Percentiles rank a stretch among this genome's conserved stretches.
phyloP scores from a whole-genome alignment of 2,329 filamentous ascomycete species.

The Celoporthe dispersa region DNA sequence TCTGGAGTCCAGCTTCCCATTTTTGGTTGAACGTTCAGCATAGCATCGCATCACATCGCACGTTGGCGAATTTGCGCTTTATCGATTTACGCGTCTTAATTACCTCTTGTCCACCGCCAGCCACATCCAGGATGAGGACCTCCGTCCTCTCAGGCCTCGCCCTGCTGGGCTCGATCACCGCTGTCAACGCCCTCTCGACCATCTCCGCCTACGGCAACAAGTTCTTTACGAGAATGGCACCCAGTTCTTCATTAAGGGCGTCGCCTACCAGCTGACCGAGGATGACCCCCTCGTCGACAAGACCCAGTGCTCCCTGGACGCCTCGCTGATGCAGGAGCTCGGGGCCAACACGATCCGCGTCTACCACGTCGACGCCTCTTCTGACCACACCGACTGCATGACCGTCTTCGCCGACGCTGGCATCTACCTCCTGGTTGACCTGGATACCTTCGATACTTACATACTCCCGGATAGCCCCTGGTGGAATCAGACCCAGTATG shows the following conservation, averaged over 20 bases:
- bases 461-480: conserved; percentile 63
- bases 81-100: neutral
- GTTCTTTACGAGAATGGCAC: conserved; percentile 79
- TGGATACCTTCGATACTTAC: conserved; percentile 75
- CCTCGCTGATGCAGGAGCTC: conserved; percentile 75
- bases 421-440: conserved; percentile 83
- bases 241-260: conserved; percentile 49
- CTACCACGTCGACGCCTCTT: conserved; percentile 79
- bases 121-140: conserved; percentile 44
- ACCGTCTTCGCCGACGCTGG: conserved; percentile 75
- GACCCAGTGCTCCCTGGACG: conserved; percentile 77
- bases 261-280: conserved; percentile 68
- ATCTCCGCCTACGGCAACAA: conserved; percentile 72
- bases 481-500: conserved; percentile 76
- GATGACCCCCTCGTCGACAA: conserved; percentile 78
- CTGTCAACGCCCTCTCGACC: conserved; percentile 49
- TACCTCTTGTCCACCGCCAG: neutral
- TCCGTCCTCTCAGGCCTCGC: conserved; percentile 39
- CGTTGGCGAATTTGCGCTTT: neutral
- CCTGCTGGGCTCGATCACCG: conserved; percentile 41
- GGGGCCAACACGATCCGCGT: conserved; percentile 85
- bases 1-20: neutral
- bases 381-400: conserved; percentile 81
- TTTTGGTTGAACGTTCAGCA: neutral
- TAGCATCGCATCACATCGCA: neutral